These are phyloP conservation scores for Hypoxylon sp. DNA, from an alignment of 2,329 filamentous ascomycete genomes.

Conservation along the genomic window DNA sequence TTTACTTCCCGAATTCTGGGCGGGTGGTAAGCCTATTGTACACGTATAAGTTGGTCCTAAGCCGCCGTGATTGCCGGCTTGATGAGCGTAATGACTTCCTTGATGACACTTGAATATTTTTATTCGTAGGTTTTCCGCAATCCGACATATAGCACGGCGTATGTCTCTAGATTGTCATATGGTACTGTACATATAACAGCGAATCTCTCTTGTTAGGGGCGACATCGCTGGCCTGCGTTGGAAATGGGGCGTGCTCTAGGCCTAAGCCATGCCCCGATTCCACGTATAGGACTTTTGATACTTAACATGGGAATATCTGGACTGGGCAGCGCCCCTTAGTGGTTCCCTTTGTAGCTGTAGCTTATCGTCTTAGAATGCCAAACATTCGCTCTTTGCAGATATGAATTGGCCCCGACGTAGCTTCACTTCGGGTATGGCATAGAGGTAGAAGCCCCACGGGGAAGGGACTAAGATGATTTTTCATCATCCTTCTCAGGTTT, in stretches of 20 bases:
- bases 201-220: background rate
- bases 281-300: constrained; percentile 22
- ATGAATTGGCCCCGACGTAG: background rate
- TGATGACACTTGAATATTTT: no score
- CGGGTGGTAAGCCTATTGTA: no score
- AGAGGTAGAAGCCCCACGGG: background rate
- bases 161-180: constrained; percentile 5
- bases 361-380: background rate
- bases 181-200: background rate
- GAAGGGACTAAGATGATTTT: constrained; percentile 42
- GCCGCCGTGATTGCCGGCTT: no score
- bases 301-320: constrained; percentile 20
- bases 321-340: background rate
- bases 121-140: no score
- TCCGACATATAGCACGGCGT: constrained; percentile 14
- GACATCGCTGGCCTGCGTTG: background rate
- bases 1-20: no score
- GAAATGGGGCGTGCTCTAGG: constrained; percentile 8
- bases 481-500: constrained; percentile 42
- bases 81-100: no score
- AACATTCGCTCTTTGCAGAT: background rate
- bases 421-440: background rate
- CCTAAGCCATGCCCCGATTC: constrained; percentile 8
- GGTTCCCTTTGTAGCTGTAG: constrained; percentile 4
- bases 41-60: no score